Base-by-base conservation (phyloP, 306 rosid genomes). In the Dryas alaskensis region DNA sequence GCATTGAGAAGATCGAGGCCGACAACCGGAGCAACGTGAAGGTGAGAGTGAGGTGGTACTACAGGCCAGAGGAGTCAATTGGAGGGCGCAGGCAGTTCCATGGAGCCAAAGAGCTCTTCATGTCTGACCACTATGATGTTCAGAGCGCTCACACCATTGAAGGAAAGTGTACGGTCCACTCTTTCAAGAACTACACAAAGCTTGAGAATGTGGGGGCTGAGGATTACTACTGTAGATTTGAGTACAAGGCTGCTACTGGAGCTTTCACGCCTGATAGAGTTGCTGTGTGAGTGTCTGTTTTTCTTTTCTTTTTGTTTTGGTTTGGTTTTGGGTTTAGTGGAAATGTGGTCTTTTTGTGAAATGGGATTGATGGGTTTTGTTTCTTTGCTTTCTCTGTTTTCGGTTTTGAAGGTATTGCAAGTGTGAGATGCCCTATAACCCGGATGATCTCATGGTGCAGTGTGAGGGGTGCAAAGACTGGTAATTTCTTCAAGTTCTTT, bases 391-490 rank as follows among this genome's bases (percentile, higher is more conserved):
- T 31, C 37, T 31, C 37, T 31, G 37, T 31, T 74, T 70, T 79
- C 72, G 54, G 62, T 72, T 77, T 80, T 88, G 82, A 51, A 92
- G 98, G 79, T 92, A 90, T 78, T 92, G 98, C 92, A 92, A 88
- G 78, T 92, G 96, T 40, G 96, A 92, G 83, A 92, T 90, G 98
- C 98, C 98, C 53, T 92, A 90, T 74, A 92, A 92, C 75, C 98
- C 98, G 27, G 98, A 92, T 49, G 98, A 90, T 77, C 94, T 92
- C 65, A 92, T 92, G 98, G 94, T 93, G 80, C 93, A 93, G 80
- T 93, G 98, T 72, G 98, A 93, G 60, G 97, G 87, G 60, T 93
- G 98, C 90, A 91, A 89, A 84, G 97, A 93, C 79, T 91, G 98
- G 97, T 93, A 86, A 84, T 63, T 69, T 70, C 75, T 71, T 58